phyloP scores from a whole-genome alignment of 768 basidiomycete species.

The Termitomyces sp. region DNA sequence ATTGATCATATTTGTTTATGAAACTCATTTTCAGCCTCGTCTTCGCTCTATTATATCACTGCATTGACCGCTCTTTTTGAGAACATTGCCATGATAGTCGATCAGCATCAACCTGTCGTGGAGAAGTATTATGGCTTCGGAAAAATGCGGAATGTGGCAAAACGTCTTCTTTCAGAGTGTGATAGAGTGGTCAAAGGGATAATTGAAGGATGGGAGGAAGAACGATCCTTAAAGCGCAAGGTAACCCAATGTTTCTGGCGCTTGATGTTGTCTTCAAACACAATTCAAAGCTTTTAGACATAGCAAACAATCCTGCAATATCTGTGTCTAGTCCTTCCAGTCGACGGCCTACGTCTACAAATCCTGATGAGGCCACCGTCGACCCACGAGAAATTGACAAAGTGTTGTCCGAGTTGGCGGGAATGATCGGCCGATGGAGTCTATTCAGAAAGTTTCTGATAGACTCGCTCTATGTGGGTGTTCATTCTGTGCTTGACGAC shows the following conservation, averaged over 20 bases:
- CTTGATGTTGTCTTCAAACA: neutral
- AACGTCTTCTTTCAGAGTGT: conserved; percentile 75
- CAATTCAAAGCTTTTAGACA: conserved; percentile 38
- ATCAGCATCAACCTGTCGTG: conserved; percentile 96
- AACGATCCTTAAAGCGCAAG: conserved; percentile 77
- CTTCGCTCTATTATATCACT: conserved; percentile 87
- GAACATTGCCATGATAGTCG: conserved; percentile 91
- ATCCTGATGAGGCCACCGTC: conserved; percentile 46
- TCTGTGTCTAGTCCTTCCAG: conserved; percentile 24
- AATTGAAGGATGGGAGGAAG: conserved; percentile 87
- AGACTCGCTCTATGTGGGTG: conserved; percentile 59
- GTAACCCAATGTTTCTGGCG: conserved; percentile 26
- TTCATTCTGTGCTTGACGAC: neutral
- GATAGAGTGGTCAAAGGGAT: conserved; percentile 77
- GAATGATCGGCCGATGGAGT: conserved; percentile 89
- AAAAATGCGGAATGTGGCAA: conserved; percentile 78
- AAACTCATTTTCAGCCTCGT: conserved; percentile 57
- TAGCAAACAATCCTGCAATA: conserved; percentile 34
- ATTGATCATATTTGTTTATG: conserved; percentile 1
- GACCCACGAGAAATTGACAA: conserved; percentile 93
- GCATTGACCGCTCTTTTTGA: conserved; percentile 90
- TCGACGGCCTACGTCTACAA: conserved; percentile 21
- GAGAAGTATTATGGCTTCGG: conserved; percentile 95
- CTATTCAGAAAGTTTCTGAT: conserved; percentile 84
- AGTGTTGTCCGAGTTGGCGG: conserved; percentile 79